Percentiles rank a stretch among this genome's conserved stretches.
Conservation (phyloP, 192 early-diverging fungal species). For the Coemansia sp. region DNA sequence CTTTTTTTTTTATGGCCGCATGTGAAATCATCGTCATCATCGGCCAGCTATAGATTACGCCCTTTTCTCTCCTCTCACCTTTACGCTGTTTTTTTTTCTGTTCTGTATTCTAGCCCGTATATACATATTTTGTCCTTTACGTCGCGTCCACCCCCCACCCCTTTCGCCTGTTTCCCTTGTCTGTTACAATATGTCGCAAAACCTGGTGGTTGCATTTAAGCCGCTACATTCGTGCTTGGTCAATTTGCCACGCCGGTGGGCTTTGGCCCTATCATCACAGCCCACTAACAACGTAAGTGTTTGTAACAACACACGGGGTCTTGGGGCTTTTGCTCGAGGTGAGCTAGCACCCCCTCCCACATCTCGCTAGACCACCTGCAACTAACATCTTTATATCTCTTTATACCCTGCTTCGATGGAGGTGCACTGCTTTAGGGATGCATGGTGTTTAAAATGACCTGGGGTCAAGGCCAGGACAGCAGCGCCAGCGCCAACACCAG, state of each 20-base stretch:
- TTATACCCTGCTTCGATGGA: too few relatives aligned
- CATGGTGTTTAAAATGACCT: slow-evolving; percentile 35
- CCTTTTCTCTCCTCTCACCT: neutral
- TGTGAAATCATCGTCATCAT: neutral
- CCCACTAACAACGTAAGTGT: slow-evolving; percentile 55
- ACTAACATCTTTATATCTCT: neutral
- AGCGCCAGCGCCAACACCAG: slow-evolving; percentile 9
- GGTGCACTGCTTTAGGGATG: too few relatives aligned
- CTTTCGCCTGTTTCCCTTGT: slow-evolving; percentile 1
- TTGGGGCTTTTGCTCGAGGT: too few relatives aligned
- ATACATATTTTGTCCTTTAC: slow-evolving; percentile 1
- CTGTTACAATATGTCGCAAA: slow-evolving; percentile 53
- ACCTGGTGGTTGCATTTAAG: slow-evolving; percentile 59
- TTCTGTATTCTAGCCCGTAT: neutral
- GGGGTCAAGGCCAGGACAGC: slow-evolving; percentile 3
- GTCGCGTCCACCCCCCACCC: too few relatives aligned
- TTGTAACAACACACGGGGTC: neutral
- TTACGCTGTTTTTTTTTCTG: neutral
- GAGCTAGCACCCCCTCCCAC: too few relatives aligned
- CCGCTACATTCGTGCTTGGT: slow-evolving; percentile 67
- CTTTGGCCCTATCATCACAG: slow-evolving; percentile 62
- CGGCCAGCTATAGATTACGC: neutral
- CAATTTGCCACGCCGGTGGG: slow-evolving; percentile 73
- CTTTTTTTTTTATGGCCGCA: neutral
- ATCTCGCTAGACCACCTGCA: too few relatives aligned